phyloP scores from a whole-genome alignment of 2,329 filamentous ascomycete species.

The Xylariaceae sp. region DNA sequence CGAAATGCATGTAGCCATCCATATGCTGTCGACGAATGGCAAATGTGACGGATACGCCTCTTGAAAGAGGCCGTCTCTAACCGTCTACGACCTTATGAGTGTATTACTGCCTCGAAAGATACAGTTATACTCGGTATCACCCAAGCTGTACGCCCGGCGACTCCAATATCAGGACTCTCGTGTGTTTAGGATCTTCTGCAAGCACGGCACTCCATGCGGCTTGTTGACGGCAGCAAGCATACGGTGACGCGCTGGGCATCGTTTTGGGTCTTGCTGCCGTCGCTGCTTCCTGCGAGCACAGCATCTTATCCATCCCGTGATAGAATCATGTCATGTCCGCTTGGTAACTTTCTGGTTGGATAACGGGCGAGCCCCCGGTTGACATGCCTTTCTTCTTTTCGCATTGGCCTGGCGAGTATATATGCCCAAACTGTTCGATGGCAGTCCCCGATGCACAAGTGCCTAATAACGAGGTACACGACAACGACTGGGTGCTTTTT shows the following conservation, averaged over 20 bases:
- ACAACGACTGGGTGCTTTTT: not conserved
- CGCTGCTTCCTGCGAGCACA: not conserved
- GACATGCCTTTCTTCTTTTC: not conserved
- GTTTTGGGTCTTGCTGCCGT: not conserved
- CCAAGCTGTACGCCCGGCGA: not conserved
- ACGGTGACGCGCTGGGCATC: not conserved
- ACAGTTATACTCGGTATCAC: not conserved
- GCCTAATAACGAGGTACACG: conserved; percentile 3
- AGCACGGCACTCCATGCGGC: not conserved
- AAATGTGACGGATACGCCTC: not conserved
- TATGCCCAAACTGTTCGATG: not conserved
- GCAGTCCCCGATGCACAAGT: conserved; percentile 6
- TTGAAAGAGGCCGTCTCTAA: not conserved
- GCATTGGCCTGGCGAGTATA: not conserved
- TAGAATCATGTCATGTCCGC: not conserved
- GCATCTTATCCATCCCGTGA: not conserved
- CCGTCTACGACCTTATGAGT: not conserved
- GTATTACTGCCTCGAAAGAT: not conserved
- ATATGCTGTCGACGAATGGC: not conserved
- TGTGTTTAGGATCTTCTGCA: not conserved
- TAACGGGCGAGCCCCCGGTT: not conserved
- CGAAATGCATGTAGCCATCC: conserved; percentile 8
- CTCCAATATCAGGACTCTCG: not conserved
- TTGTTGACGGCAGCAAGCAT: not conserved
- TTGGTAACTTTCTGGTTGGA: not conserved